Evolutionary conservation across 148 eudicot species (phyloP).

Genomic region (Fallopia convolvulus): DNA sequence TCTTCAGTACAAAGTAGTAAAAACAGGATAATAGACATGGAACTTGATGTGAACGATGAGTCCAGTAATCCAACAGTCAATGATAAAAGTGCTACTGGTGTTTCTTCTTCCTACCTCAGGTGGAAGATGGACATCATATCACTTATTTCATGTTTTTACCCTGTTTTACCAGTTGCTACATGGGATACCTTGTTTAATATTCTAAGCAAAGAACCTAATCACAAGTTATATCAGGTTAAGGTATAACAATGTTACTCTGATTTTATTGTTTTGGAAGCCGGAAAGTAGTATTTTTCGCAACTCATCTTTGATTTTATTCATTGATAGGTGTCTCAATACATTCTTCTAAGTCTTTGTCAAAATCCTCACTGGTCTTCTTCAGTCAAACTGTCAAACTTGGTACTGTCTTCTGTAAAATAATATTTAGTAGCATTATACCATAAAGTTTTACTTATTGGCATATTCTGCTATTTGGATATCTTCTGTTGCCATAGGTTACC

Average conservation of each 20-base stretch:
- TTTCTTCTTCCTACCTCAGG: constrained; percentile 28
- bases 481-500: constrained; percentile 36
- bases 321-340: constrained; percentile 39
- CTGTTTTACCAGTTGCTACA: constrained; percentile 57
- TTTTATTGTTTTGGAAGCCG: background rate
- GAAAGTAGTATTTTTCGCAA: background rate
- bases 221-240: constrained; percentile 33
- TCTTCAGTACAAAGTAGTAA: constrained; percentile 24
- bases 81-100: constrained; percentile 29
- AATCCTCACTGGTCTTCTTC: constrained; percentile 69
- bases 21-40: constrained; percentile 57
- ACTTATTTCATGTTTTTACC: constrained; percentile 52
- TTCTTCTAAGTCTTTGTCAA: constrained; percentile 59
- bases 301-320: constrained; percentile 11
- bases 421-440: background rate
- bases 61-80: constrained; percentile 36
- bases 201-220: constrained; percentile 50
- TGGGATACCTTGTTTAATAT: constrained; percentile 78
- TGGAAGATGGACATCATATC: constrained; percentile 53
- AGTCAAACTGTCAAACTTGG: constrained; percentile 52
- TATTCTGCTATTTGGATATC: background rate
- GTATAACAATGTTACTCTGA: background rate
- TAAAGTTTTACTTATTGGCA: background rate
- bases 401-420: constrained; percentile 21
- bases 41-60: constrained; percentile 65